Base-by-base conservation (phyloP, 2,329 filamentous ascomycete genomes). In the Colletotrichum gigasporum region DNA sequence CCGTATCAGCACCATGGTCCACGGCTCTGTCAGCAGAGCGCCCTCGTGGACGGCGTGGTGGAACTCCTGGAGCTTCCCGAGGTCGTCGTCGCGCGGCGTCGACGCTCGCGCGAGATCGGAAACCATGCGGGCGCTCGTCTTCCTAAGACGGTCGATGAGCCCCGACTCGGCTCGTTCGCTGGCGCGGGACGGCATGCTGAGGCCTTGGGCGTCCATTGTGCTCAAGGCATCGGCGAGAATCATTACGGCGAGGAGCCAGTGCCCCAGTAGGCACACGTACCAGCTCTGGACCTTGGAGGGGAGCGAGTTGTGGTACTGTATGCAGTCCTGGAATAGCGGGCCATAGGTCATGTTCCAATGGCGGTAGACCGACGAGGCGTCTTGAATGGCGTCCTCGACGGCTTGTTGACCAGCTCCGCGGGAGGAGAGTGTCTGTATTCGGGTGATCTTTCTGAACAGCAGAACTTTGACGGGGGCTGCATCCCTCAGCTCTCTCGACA, bases 391-490 rank as follows among this genome's bases (percentile, higher is more conserved):
- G 24, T 80, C 76, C 67, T 88, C 85, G 5, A 87, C 73, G 6
- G 73, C 72, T 5, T 78, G 73, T 73, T 50, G 70, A 63, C 16
- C 74, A 74, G 26, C 70, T 67, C 58, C 82, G 76, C 45, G 82
- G 77, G 9, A 87, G 66, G 4, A 54, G 2, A 85, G 75, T 20
- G 81, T 83, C 67, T 88, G 85, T 0, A 88, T 78, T n/a, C 82
- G 82, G 0, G 83, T 82, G 7, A 87, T 79, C 61, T 85, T 82
- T 11, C 86, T 82, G 68, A 84, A 89, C 3, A 88, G 78, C 2
- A 88, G 75, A 2, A 89, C 85, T 70, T 88, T 88, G 60, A 88
- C 82, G 0, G 85, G 85, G 2, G 84, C 83, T 3, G 85, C 82
- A 60, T 84, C 80, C 12, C 81, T 80, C 2, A 88, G 77, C 2